These are phyloP conservation scores for Monosporascus sp. DNA, from an alignment of 2,329 filamentous ascomycete species.

Conservation along the genomic window DNA sequence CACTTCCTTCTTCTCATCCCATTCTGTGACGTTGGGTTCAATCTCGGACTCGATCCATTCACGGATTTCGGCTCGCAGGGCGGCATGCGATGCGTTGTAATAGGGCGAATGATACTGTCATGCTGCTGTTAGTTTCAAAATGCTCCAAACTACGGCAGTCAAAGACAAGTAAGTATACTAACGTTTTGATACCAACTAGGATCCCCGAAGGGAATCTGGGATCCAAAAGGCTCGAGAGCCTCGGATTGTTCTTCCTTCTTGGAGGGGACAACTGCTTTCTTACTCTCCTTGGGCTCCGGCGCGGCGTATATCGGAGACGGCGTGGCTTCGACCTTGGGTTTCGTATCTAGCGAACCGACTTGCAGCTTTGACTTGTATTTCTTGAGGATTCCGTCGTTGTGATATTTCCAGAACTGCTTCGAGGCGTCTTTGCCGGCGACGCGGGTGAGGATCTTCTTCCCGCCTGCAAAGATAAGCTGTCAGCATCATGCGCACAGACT, in stretches of 20 bases:
- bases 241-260: conserved; percentile 52
- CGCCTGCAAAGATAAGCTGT: conserved; percentile 33
- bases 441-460: conserved; percentile 60
- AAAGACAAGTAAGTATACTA: conserved; percentile 34
- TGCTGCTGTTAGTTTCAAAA: not conserved
- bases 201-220: conserved; percentile 85
- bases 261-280: conserved; percentile 30
- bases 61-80: conserved; percentile 83
- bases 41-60: conserved; percentile 87
- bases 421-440: conserved; percentile 63
- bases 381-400: conserved; percentile 82
- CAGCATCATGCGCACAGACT: no score
- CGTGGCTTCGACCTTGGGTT: conserved; percentile 59
- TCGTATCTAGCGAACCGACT: conserved; percentile 83
- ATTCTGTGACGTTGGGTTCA: conserved; percentile 88
- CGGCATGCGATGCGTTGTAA: conserved; percentile 90
- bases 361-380: conserved; percentile 76
- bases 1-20: conserved; percentile 92
- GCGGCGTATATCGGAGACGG: conserved; percentile 45
- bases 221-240: conserved; percentile 77
- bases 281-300: conserved; percentile 30
- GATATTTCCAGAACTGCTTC: conserved; percentile 68
- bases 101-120: conserved; percentile 90
- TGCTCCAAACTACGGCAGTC: not conserved
- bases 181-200: conserved; percentile 93